A percentile compares a stretch with the other conserved stretches of the same genome.
phyloP scores from a whole-genome alignment of 495 filamentous ascomycete species.

The Filosporella fistucella region DNA sequence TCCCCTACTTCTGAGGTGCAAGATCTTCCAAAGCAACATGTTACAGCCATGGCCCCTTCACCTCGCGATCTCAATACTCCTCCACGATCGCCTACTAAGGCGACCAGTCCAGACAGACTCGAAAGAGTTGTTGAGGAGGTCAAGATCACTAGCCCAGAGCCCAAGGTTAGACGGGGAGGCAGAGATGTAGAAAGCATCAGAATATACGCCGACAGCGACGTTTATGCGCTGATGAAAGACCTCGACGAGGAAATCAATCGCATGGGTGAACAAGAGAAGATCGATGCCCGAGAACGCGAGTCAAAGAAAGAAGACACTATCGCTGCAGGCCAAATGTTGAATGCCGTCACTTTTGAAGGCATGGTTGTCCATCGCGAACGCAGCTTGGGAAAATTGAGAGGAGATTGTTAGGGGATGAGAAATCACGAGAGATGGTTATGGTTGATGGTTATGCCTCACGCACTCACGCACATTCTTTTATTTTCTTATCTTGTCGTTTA shows the following conservation, averaged over 20 bases:
- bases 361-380: constrained; percentile 3
- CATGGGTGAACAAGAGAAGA: constrained; percentile 31
- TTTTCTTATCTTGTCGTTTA: background rate
- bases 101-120: constrained; percentile 4
- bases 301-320: constrained; percentile 12
- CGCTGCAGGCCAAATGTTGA: constrained; percentile 13
- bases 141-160: constrained; percentile 9
- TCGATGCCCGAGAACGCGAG: constrained; percentile 7
- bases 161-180: background rate
- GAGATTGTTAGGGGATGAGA: no score
- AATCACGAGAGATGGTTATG: background rate
- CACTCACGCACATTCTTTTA: background rate
- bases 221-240: constrained; percentile 57
- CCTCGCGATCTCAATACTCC: constrained; percentile 19
- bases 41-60: constrained; percentile 1
- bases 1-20: background rate
- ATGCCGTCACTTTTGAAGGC: constrained; percentile 18
- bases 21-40: background rate
- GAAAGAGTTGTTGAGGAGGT: constrained; percentile 16
- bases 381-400: no score
- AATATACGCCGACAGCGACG: constrained; percentile 60
- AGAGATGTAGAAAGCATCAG: constrained; percentile 55
- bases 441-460: no score
- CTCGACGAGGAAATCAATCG: constrained; percentile 56
- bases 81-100: constrained; percentile 20